phyloP scores from a whole-genome alignment of 2,329 filamentous ascomycete species.

The Leptodontidium sp. region DNA sequence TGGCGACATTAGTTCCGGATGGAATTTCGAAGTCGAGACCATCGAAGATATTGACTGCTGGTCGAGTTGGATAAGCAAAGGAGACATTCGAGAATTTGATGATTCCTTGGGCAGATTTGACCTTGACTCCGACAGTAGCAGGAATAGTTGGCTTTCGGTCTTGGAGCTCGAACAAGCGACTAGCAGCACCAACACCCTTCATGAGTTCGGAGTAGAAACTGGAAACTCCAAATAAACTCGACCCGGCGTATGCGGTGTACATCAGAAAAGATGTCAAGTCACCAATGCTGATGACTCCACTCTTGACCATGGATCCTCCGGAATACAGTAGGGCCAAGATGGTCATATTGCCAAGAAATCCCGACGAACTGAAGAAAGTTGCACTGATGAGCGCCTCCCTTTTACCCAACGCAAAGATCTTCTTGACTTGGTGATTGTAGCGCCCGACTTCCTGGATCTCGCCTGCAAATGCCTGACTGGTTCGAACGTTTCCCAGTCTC shows the following conservation, averaged over 20 bases:
- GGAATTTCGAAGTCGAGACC: conserved; percentile 90
- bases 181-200: conserved; percentile 98
- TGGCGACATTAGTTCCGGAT: conserved; percentile 92
- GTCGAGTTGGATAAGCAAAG: conserved; percentile 93
- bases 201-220: conserved; percentile 98
- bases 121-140: conserved; percentile 82
- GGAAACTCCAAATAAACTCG: conserved; percentile 90
- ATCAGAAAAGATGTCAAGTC: conserved; percentile 97
- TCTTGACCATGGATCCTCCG: conserved; percentile 88
- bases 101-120: conserved; percentile 83
- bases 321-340: conserved; percentile 90
- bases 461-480: conserved; percentile 93
- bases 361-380: conserved; percentile 86
- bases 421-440: conserved; percentile 91
- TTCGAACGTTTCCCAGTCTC: conserved; percentile 94
- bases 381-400: conserved; percentile 88
- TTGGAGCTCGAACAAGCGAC: conserved; percentile 92
- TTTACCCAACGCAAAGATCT: conserved; percentile 89
- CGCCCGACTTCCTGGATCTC: conserved; percentile 89
- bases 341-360: conserved; percentile 95
- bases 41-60: conserved; percentile 90
- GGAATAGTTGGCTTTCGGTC: conserved; percentile 87
- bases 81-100: conserved; percentile 88
- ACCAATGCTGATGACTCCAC: conserved; percentile 85
- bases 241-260: conserved; percentile 89